These are phyloP conservation scores for Fraxinus xanthoxyloides DNA, from an alignment of 305 asterid genomes.

Conservation along the genomic window DNA sequence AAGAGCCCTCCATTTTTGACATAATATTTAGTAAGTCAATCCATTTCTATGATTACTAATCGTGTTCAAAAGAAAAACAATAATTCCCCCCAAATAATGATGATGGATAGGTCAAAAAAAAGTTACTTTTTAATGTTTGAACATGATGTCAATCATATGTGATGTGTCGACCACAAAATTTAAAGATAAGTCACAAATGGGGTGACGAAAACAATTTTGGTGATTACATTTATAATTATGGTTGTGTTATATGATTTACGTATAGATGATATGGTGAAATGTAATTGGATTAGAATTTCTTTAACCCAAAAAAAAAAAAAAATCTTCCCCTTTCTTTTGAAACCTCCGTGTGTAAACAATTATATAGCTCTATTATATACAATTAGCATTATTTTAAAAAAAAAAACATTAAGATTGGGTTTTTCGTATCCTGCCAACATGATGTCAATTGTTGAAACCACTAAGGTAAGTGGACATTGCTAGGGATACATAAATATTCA, in stretches of 20 bases:
- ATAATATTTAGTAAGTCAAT: neutral
- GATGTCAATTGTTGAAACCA: neutral
- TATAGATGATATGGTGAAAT: too few species aligned
- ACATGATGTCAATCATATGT: neutral
- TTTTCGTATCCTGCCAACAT: too few species aligned
- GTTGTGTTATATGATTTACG: too few species aligned
- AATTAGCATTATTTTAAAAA: too few species aligned
- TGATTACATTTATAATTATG: neutral
- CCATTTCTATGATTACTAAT: neutral
- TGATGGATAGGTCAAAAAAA: neutral
- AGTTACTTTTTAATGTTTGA: neutral
- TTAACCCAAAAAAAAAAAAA: too few species aligned
- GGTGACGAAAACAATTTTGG: neutral
- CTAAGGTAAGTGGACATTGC: too few species aligned
- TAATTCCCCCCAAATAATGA: neutral
- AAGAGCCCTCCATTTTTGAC: neutral
- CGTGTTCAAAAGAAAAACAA: neutral
- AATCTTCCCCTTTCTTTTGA: too few species aligned
- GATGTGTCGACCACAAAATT: neutral
- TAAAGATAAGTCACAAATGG: neutral
- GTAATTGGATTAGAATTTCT: too few species aligned
- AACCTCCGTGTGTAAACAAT: too few species aligned
- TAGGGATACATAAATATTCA: too few species aligned
- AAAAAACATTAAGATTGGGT: neutral
- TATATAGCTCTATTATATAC: too few species aligned